phyloP scores from a whole-genome alignment of 176 grass and related monocot species.

The Musa itinerans region DNA sequence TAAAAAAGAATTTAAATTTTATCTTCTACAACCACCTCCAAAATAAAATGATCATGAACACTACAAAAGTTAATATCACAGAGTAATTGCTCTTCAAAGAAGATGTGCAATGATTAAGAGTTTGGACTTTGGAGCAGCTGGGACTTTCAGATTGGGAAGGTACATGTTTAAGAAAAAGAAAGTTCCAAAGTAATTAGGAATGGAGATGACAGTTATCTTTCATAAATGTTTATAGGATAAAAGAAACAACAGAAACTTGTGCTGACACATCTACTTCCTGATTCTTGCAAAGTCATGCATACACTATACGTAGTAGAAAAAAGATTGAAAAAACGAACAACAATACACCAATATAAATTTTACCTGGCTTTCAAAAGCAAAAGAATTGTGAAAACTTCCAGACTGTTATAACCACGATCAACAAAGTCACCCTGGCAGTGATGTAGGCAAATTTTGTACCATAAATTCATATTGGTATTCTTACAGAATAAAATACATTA shows the following conservation, averaged over 20 bases:
- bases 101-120: too few species aligned
- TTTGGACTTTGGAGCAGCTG: background rate
- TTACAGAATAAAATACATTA: background rate
- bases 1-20: too few species aligned
- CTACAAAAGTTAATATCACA: background rate
- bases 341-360: background rate
- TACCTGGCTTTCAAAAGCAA: constrained; percentile 98
- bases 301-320: background rate
- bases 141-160: background rate
- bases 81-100: background rate
- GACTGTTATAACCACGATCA: constrained; percentile 94
- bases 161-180: too few species aligned
- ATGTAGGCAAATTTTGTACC: background rate
- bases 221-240: too few species aligned
- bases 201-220: too few species aligned
- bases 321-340: background rate
- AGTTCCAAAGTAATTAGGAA: too few species aligned
- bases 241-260: too few species aligned
- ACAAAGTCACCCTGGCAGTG: constrained; percentile 90
- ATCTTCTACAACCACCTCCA: too few species aligned
- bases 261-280: background rate
- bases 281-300: too few species aligned
- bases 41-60: too few species aligned
- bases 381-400: constrained; percentile 97
- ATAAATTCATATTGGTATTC: background rate